Base-by-base conservation (phyloP, 2,329 filamentous ascomycete species). In the Aspergillus chevalieri region DNA sequence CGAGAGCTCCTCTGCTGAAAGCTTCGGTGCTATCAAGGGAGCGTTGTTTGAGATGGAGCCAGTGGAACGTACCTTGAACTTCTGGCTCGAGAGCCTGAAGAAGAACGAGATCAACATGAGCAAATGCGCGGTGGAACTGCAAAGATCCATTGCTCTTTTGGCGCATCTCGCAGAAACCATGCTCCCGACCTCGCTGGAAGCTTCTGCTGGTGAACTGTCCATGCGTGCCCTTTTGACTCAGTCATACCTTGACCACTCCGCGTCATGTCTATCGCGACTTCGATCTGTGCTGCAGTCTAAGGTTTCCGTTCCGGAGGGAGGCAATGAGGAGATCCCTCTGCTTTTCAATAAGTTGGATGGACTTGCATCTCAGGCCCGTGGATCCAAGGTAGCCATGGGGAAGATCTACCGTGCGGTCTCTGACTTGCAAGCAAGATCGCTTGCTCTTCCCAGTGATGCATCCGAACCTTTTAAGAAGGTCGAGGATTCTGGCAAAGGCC, bases 11-110 rank as follows among this genome's bases (percentile, higher is more conserved):
- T 85, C 86, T 2, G 76, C 87, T 1, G 83, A 88, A 44, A 82
- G 89, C 51, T 97, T 97, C 66, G 79, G 80, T 43, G 83, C 77
- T 55, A 93, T 89, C 58, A 86, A 89, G 60, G 84, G 85, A 39
- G 87, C 90, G 2, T 71, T 93, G 50, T 88, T 89, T 59, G 93
- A 97, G 67, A 76, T 97, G 46, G 89, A 95, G 65, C 89, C 91
- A 0, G 89, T 97, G 9, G 93, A 98, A 71, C 81, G 90, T 50
- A 87, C 88, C 0, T 72, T 97, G 45, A 95, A 95, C 63, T 81
- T 80, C 48, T 95, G 90, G 82, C 87, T 97, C 49, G 91, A 96
- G 56, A 83, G 83, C 5, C 67, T 96, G 48, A 85, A 89, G 55
- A 84, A 83, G 47, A 90, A 95, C 58, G 90, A 95, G 49, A 74